Conservation (phyloP, 192 early-diverging fungal genomes). For the Piromyces finnis region DNA sequence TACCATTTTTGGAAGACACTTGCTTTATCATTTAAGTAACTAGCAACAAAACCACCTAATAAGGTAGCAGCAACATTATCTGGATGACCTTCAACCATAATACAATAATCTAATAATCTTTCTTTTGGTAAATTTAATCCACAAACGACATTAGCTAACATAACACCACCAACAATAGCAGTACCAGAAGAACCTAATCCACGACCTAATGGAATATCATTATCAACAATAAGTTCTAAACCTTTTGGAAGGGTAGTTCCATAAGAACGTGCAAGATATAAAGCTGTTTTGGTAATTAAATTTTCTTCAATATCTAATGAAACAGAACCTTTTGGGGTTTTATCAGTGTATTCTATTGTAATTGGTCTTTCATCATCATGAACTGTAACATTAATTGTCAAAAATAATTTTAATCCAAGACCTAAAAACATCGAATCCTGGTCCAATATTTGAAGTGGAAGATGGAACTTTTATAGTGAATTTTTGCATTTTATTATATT, state of each 20-base stretch:
- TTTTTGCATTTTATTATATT: too few species aligned
- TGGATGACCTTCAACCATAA: slow-evolving; percentile 90
- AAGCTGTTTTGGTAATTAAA: slow-evolving; percentile 82
- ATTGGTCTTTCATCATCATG: neutral
- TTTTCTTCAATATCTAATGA: slow-evolving; percentile 61
- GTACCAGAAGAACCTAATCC: slow-evolving; percentile 93
- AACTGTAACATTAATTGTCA: slow-evolving; percentile 43
- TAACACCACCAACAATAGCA: slow-evolving; percentile 84
- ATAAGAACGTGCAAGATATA: slow-evolving; percentile 64
- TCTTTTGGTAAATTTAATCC: slow-evolving; percentile 45
- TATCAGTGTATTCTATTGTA: too few species aligned
- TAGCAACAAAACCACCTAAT: slow-evolving; percentile 84
- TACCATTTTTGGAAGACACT: slow-evolving; percentile 3
- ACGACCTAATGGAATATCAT: slow-evolving; percentile 29
- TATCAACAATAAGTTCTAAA: too few species aligned
- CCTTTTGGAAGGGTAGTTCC: slow-evolving; percentile 30
- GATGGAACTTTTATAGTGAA: slow-evolving; percentile 70
- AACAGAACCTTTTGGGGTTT: slow-evolving; percentile 19
- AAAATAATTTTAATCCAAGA: slow-evolving; percentile 69
- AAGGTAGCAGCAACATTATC: slow-evolving; percentile 92
- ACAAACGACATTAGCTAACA: slow-evolving; percentile 60
- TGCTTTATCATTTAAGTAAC: slow-evolving; percentile 44
- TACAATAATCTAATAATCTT: slow-evolving; percentile 75
- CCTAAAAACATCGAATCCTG: slow-evolving; percentile 95
- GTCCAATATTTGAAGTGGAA: slow-evolving; percentile 95